phyloP scores from a whole-genome alignment of 2,329 filamentous ascomycete genomes.

The Paraphaeosphaeria minitans region DNA sequence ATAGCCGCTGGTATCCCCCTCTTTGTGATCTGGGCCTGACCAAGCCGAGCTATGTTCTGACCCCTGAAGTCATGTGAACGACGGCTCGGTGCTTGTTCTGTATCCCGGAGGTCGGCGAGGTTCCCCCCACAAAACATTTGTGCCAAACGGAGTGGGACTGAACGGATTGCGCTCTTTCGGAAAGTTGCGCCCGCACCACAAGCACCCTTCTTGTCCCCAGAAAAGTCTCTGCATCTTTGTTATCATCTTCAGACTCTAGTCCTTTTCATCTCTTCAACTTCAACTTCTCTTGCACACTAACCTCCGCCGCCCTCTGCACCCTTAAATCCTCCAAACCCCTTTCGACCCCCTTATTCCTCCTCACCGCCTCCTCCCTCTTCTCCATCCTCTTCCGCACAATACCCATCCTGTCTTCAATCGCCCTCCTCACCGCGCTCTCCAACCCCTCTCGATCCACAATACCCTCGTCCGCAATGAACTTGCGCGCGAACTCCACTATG shows the following conservation, averaged over 20 bases:
- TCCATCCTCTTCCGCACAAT: slow-evolving; percentile 46
- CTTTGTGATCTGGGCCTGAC: too few relatives aligned
- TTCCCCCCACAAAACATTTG: too few relatives aligned
- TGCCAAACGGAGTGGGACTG: too few relatives aligned
- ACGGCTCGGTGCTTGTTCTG: too few relatives aligned
- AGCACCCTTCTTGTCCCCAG: too few relatives aligned
- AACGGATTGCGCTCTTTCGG: not conserved
- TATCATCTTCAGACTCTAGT: slow-evolving; percentile 29
- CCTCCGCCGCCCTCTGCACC: slow-evolving; percentile 52
- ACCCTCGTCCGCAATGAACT: slow-evolving; percentile 47
- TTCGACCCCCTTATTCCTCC: slow-evolving; percentile 50
- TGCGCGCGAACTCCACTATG: slow-evolving; percentile 43
- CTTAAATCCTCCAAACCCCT: slow-evolving; percentile 51
- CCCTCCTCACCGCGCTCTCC: slow-evolving; percentile 38
- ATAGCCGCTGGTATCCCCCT: too few relatives aligned
- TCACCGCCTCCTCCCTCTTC: slow-evolving; percentile 47
- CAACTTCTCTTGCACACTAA: slow-evolving; percentile 51
- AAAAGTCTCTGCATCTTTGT: not conserved
- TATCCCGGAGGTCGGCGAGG: too few relatives aligned
- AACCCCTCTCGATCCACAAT: slow-evolving; percentile 45
- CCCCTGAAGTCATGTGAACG: too few relatives aligned
- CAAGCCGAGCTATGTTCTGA: too few relatives aligned
- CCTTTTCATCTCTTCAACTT: slow-evolving; percentile 41
- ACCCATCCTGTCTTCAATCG: slow-evolving; percentile 42
- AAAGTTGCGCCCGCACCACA: not conserved